These are phyloP conservation scores for Aleurites moluccanus DNA, from an alignment of 441 rosid species.

Conservation along the genomic window DNA sequence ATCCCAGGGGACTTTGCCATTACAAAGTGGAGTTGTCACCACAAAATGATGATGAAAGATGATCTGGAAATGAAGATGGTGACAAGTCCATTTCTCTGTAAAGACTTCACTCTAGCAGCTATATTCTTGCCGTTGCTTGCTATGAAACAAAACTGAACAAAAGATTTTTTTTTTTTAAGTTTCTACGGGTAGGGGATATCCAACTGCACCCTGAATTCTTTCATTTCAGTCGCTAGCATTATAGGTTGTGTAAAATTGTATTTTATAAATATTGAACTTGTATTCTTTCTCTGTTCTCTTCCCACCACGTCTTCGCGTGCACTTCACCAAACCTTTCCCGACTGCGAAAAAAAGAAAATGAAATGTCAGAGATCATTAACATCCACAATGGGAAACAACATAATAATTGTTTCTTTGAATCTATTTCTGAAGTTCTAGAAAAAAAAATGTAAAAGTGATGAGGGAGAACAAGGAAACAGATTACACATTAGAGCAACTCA, in stretches of 20 bases:
- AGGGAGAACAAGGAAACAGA: too few relatives aligned
- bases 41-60: slow-evolving; percentile 4
- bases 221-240: slow-evolving; percentile 13
- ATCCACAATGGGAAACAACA: not conserved
- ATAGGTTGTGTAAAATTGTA: slow-evolving; percentile 11
- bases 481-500: too few relatives aligned
- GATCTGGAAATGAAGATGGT: not conserved
- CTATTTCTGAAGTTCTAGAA: not conserved
- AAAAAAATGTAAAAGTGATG: too few relatives aligned
- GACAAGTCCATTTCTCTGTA: slow-evolving; percentile 13
- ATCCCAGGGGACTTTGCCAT: slow-evolving; percentile 11
- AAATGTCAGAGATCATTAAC: not conserved
- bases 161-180: not conserved
- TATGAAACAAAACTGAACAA: slow-evolving; percentile 30
- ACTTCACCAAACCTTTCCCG: slow-evolving; percentile 93
- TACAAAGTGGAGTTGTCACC: slow-evolving; percentile 11
- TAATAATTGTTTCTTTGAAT: too few relatives aligned
- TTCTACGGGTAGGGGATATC: slow-evolving; percentile 12
- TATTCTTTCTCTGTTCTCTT: slow-evolving; percentile 96
- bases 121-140: slow-evolving; percentile 11
- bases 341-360: slow-evolving; percentile 37
- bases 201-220: slow-evolving; percentile 20
- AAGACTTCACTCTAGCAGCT: slow-evolving; percentile 4
- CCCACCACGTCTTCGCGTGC: slow-evolving; percentile 97
- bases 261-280: slow-evolving; percentile 83